These are phyloP conservation scores for Scleroderma citrinum DNA, from an alignment of 768 basidiomycete genomes.

Conservation along the genomic window DNA sequence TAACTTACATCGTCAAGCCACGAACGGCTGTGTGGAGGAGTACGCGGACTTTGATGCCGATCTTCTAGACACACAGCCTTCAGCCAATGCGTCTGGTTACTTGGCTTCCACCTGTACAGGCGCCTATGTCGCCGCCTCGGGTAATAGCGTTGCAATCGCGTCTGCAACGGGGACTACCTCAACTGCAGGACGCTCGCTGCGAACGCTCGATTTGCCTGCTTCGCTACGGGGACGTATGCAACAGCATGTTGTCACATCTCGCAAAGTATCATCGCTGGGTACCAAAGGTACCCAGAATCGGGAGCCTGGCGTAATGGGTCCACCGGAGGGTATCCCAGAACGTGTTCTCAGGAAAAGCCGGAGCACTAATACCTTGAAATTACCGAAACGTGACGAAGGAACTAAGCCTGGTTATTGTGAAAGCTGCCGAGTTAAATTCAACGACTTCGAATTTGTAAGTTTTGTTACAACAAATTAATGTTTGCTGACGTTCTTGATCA, in stretches of 20 bases:
- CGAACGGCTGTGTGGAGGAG: slow-evolving; percentile 35
- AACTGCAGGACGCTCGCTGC: slow-evolving; percentile 40
- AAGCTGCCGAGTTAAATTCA: slow-evolving; percentile 87
- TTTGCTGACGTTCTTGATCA: slow-evolving; percentile 25
- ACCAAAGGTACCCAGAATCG: slow-evolving; percentile 22
- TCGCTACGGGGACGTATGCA: slow-evolving; percentile 51
- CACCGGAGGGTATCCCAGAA: slow-evolving; percentile 54
- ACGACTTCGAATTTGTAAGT: slow-evolving; percentile 74
- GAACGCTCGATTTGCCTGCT: slow-evolving; percentile 46
- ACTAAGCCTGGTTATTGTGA: slow-evolving; percentile 97
- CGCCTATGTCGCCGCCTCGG: slow-evolving; percentile 84
- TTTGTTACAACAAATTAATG: neutral
- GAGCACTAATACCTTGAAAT: slow-evolving; percentile 71
- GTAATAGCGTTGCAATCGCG: slow-evolving; percentile 90
- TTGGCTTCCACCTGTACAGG: slow-evolving; percentile 47
- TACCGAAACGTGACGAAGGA: slow-evolving; percentile 78
- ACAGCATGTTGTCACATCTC: slow-evolving; percentile 63
- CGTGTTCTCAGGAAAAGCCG: slow-evolving; percentile 59
- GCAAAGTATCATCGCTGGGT: slow-evolving; percentile 36
- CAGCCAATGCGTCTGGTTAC: slow-evolving; percentile 66
- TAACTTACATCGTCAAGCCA: slow-evolving; percentile 57
- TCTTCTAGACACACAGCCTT: slow-evolving; percentile 36
- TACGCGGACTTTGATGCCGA: slow-evolving; percentile 39
- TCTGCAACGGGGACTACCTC: slow-evolving; percentile 88
- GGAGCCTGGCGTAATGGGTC: slow-evolving; percentile 51